These are phyloP conservation scores for Austroboletus sp. DNA, from an alignment of 1,284 basidiomycete species.

Conservation along the genomic window DNA sequence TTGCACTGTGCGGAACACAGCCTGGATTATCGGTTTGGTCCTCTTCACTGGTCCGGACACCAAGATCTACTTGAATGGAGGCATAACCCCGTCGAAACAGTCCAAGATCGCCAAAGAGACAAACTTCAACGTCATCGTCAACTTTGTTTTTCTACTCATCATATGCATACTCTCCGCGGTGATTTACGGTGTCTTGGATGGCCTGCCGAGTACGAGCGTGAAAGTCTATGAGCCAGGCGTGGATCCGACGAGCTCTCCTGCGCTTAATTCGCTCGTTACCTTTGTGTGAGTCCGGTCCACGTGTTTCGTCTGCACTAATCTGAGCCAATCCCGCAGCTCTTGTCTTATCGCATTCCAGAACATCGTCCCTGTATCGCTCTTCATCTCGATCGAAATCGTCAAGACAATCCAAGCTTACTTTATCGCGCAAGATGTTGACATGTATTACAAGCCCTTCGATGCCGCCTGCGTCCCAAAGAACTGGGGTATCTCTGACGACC, in stretches of 20 bases:
- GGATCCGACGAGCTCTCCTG: slow-evolving; percentile 54
- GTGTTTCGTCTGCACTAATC: slow-evolving; percentile 3
- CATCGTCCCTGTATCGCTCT: slow-evolving; percentile 93
- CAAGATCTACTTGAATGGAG: slow-evolving; percentile 97
- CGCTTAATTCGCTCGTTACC: slow-evolving; percentile 80
- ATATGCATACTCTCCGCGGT: slow-evolving; percentile 76
- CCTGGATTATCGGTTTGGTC: slow-evolving; percentile 91
- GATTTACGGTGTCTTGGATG: slow-evolving; percentile 69
- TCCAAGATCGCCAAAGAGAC: slow-evolving; percentile 97
- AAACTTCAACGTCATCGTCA: slow-evolving; percentile 97
- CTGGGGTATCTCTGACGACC: slow-evolving; percentile 96
- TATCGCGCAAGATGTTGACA: slow-evolving; percentile 93
- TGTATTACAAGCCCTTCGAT: slow-evolving; percentile 89
- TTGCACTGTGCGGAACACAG: slow-evolving; percentile 86
- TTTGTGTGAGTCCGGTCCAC: slow-evolving; percentile 62
- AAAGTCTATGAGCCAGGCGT: slow-evolving; percentile 66
- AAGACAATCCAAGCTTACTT: slow-evolving; percentile 97
- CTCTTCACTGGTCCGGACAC: slow-evolving; percentile 93
- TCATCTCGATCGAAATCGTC: slow-evolving; percentile 97
- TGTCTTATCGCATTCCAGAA: slow-evolving; percentile 95
- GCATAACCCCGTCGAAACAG: slow-evolving; percentile 86
- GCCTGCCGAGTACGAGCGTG: slow-evolving; percentile 59
- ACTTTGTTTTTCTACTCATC: slow-evolving; percentile 73
- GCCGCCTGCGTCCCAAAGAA: slow-evolving; percentile 91
- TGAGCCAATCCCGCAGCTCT: slow-evolving; percentile 43